Percentiles rank a stretch among this genome's conserved stretches.
Evolutionary conservation across 2,329 filamentous ascomycete species (phyloP).

Genomic region (Trichophyton verrucosum): DNA sequence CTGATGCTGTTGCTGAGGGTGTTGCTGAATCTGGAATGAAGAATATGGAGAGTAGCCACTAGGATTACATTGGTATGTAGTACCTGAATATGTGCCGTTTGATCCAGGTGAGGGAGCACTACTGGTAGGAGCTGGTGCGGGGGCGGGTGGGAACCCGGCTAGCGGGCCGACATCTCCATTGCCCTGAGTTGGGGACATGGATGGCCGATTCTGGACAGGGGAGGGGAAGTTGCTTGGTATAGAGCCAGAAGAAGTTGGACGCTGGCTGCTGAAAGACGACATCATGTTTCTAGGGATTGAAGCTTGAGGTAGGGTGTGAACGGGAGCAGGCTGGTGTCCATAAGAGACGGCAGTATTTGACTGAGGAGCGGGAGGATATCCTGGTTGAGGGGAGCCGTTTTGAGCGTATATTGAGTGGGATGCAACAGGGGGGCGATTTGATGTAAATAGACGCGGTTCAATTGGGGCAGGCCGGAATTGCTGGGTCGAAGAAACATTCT

Average conservation of each 20-base stretch:
- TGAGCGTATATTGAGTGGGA: not conserved
- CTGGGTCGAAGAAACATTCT: not conserved
- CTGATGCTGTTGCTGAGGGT: not conserved
- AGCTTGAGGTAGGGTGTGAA: not conserved
- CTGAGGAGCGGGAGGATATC: not conserved
- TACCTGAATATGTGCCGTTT: conserved; percentile 22
- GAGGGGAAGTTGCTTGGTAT: conserved; percentile 24
- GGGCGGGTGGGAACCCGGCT: conserved; percentile 29
- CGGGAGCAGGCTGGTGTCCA: not conserved
- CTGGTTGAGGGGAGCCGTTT: not conserved
- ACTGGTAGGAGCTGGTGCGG: conserved; percentile 6
- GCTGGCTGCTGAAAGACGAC: conserved; percentile 23
- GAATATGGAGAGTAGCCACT: conserved; percentile 8
- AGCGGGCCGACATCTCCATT: conserved; percentile 37
- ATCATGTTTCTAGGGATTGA: conserved; percentile 2
- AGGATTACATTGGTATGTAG: conserved; percentile 15
- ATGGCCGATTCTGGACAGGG: conserved; percentile 34
- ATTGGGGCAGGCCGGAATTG: not conserved
- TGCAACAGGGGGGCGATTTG: not conserved
- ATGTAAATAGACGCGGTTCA: not conserved
- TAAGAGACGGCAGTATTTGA: not conserved
- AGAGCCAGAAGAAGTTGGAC: conserved; percentile 33
- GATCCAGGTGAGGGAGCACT: conserved; percentile 5
- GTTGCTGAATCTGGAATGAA: conserved; percentile 2
- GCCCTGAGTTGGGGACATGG: conserved; percentile 39